These are phyloP conservation scores for Colletotrichum godetiae DNA, from an alignment of 2,329 filamentous ascomycete genomes.

Conservation along the genomic window DNA sequence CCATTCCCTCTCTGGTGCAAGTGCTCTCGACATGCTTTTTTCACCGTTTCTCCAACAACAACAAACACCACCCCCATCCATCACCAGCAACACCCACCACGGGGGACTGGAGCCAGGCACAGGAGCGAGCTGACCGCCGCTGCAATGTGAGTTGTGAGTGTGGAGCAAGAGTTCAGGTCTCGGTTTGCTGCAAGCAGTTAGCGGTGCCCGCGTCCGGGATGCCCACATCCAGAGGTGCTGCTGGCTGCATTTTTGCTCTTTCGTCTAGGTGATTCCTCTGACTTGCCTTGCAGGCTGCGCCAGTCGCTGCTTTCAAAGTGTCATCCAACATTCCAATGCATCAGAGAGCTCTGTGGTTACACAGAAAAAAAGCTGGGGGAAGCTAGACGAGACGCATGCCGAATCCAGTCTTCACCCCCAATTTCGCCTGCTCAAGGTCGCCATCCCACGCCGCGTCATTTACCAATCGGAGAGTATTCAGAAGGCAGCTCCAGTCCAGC, in stretches of 20 bases:
- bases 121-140: not conserved
- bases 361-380: not conserved
- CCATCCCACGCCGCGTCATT: not conserved
- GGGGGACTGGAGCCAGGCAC: not conserved
- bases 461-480: not conserved
- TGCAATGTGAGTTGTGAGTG: not conserved
- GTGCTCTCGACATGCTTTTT: not conserved
- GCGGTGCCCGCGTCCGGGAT: slow-evolving; percentile 14
- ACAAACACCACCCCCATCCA: not conserved
- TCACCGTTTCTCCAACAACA: no score
- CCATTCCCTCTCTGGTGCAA: not conserved
- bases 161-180: not conserved
- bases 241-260: not conserved
- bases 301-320: not conserved
- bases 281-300: not conserved
- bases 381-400: not conserved
- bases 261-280: not conserved
- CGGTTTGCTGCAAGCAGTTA: slow-evolving; percentile 34
- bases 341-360: not conserved
- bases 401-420: not conserved
- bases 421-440: not conserved
- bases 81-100: not conserved
- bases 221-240: not conserved
- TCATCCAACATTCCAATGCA: not conserved
- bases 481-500: not conserved